Evolutionary conservation across 2,329 filamentous ascomycete genomes (phyloP).

Genomic region (Colletotrichum limetticola): DNA sequence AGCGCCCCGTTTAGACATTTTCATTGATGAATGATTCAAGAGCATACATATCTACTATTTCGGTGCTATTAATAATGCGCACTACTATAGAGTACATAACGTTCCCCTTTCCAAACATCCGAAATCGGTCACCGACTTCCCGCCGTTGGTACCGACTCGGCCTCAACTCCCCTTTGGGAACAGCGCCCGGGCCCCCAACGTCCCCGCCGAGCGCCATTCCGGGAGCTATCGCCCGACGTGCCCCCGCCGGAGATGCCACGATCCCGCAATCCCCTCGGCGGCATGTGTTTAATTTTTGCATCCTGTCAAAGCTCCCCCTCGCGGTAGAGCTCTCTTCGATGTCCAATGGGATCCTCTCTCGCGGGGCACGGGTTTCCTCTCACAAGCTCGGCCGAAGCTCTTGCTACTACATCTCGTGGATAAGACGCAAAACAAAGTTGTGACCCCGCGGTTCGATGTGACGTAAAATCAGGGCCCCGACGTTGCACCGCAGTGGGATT

Average conservation of each 20-base stretch:
- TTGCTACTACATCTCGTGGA: background rate
- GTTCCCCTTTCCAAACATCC: constrained; percentile 1
- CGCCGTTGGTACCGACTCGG: constrained; percentile 15
- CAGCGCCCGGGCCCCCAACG: constrained; percentile 12
- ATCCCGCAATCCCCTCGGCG: constrained; percentile 19
- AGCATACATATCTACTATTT: background rate
- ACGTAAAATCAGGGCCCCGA: constrained; percentile 14
- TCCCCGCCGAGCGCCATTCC: constrained; percentile 22
- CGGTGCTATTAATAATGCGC: background rate
- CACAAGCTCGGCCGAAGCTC: background rate
- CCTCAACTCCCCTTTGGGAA: constrained; percentile 22
- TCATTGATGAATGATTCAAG: constrained; percentile 16
- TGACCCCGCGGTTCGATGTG: constrained; percentile 25
- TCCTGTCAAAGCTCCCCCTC: background rate
- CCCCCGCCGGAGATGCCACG: constrained; percentile 31
- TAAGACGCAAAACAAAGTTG: background rate
- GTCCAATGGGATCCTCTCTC: constrained; percentile 10
- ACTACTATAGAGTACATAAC: background rate
- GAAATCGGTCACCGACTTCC: constrained; percentile 23
- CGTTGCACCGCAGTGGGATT: constrained; percentile 11
- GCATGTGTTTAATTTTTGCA: constrained; percentile 21
- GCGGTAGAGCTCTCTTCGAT: background rate
- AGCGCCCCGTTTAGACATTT: background rate
- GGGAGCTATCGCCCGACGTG: constrained; percentile 16
- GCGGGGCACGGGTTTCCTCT: constrained; percentile 13